Evolutionary conservation across 306 rosid genomes (phyloP), one percentile per base, ranked within the genome.

Genomic region (Geum urbanum): DNA sequence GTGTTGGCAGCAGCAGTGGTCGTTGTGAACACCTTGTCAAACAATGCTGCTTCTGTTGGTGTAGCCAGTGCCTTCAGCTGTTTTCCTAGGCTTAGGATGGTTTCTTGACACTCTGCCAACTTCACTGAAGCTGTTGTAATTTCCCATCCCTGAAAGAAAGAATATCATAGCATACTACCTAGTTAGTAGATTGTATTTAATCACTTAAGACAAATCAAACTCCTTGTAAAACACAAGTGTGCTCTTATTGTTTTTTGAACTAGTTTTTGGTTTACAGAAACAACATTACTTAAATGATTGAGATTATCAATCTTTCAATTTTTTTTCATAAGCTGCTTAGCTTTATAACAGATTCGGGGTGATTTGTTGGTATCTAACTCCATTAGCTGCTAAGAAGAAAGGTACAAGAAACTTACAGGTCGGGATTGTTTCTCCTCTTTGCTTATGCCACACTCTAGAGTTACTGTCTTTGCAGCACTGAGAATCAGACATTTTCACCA

Each of bases 61-160:
- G 90, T 74, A 66, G 95, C 87, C 54, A 86, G 87, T 43, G 87
- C 92, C 78, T 86, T 88, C 68, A 91, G 86, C 77, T 91, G 95
- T 52, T 82, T 89, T 70, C 96, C 90, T 18, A 89, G 84, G 79
- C 80, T 85, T 56, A 81, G 51, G 66, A 89, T 86, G 68, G 90
- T 88, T 75, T 88, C 92, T 83, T 91, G 97, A 78, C 95, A 88
- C 79, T 91, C 97, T 9, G 92, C 88, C 77, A 90, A 70, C 88
- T 88, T 90, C 39, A 86, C 77, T 20, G 97, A 90, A 70, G 95
- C 90, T 74, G 91, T 76, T 65, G 90, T 90, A 63, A 90, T 84
- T 89, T 88, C 90, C 92, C 95, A 88, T n/a, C 88, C 92, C 97
- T 90, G 83, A 52, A 67, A 49, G 52, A 24, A 67, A 40, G 6